Conservation (phyloP, 768 basidiomycete genomes). For the Lenzites betulinus region DNA sequence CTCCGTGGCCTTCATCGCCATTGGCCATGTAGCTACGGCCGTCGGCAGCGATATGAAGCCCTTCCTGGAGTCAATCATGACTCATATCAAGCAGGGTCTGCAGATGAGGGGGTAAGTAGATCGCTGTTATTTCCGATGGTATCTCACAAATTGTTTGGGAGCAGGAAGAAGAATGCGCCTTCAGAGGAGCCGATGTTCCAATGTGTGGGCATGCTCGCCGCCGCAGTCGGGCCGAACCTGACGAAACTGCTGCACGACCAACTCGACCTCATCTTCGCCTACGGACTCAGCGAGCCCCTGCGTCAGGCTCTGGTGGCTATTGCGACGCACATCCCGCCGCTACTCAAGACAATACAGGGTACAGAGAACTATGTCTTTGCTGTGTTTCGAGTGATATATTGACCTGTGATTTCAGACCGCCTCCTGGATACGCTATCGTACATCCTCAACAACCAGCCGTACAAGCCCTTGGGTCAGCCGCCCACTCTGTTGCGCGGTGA, state of each 20-base stretch:
- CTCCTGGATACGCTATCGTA: constrained; percentile 82
- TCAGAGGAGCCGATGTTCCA: constrained; percentile 96
- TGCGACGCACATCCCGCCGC: constrained; percentile 83
- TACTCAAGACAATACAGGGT: constrained; percentile 93
- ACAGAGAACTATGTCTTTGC: neutral
- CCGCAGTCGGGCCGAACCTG: constrained; percentile 92
- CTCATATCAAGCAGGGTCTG: constrained; percentile 85
- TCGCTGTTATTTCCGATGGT: neutral
- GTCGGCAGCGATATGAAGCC: constrained; percentile 95
- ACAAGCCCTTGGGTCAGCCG: constrained; percentile 88
- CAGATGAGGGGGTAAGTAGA: constrained; percentile 77
- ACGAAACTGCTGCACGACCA: constrained; percentile 96
- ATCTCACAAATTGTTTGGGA: neutral
- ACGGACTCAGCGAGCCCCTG: constrained; percentile 88
- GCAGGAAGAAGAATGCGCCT: constrained; percentile 84
- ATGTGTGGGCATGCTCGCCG: constrained; percentile 95
- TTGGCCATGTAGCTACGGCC: constrained; percentile 91
- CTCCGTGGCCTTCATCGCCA: constrained; percentile 91
- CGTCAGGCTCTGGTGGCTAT: constrained; percentile 83
- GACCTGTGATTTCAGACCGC: constrained; percentile 58
- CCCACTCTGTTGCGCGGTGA: constrained; percentile 58
- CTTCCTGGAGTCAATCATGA: constrained; percentile 90
- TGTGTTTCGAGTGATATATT: neutral
- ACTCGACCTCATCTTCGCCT: constrained; percentile 94
- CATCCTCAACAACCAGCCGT: constrained; percentile 80